Conservation (phyloP, 805 yeast species). For the Yarrowia bubula region DNA sequence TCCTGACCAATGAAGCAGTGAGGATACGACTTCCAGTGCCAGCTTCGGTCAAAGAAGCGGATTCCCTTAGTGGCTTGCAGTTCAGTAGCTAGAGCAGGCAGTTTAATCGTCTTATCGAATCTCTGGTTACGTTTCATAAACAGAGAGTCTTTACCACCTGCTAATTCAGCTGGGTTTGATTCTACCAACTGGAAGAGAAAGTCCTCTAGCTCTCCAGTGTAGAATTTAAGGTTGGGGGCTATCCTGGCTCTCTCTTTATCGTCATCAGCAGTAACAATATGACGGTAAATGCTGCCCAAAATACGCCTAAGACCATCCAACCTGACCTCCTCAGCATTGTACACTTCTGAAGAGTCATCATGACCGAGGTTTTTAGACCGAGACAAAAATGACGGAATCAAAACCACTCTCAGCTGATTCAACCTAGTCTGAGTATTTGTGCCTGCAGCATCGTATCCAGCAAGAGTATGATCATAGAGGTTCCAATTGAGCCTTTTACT, state of each 20-base stretch:
- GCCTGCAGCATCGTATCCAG: slow-evolving; percentile 77
- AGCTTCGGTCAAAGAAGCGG: slow-evolving; percentile 69
- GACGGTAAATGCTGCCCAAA: slow-evolving; percentile 56
- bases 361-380: slow-evolving; percentile 29
- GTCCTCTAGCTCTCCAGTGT: slow-evolving; percentile 77
- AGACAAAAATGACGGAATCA: slow-evolving; percentile 56
- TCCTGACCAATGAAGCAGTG: slow-evolving; percentile 84
- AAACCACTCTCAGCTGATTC: slow-evolving; percentile 76
- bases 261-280: slow-evolving; percentile 50
- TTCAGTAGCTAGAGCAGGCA: slow-evolving; percentile 57
- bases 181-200: slow-evolving; percentile 58
- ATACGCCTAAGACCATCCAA: slow-evolving; percentile 83
- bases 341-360: slow-evolving; percentile 54
- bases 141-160: slow-evolving; percentile 42
- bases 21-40: slow-evolving; percentile 83
- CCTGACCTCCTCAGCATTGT: slow-evolving; percentile 81
- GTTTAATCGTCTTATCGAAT: slow-evolving; percentile 51
- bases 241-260: slow-evolving; percentile 40
- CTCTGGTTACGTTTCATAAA: slow-evolving; percentile 38
- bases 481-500: slow-evolving; percentile 71
- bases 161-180: slow-evolving; percentile 28
- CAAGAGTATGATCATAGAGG: slow-evolving; percentile 82
- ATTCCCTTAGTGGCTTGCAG: slow-evolving; percentile 58
- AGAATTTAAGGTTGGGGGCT: slow-evolving; percentile 64
- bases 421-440: not conserved